Percentiles rank a stretch among this genome's conserved stretches.
phyloP scores from a whole-genome alignment of 257 asterid genomes.

The Capsicum pubescens region DNA sequence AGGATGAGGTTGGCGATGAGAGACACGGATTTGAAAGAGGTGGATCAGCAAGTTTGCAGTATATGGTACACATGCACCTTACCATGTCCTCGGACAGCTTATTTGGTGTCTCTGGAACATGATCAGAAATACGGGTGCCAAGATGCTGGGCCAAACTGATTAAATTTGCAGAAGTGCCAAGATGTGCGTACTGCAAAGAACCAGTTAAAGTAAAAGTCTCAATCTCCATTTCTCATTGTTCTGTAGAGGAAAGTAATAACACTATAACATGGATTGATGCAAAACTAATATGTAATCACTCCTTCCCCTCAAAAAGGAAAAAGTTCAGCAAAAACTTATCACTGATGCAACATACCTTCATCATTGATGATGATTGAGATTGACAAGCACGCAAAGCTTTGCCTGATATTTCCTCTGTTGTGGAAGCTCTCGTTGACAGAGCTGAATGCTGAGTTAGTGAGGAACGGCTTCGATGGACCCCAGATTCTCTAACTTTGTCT shows the following conservation, averaged over 20 bases:
- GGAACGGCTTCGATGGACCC: constrained; percentile 76
- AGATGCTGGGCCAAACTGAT: constrained; percentile 96
- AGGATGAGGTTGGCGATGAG: constrained; percentile 79
- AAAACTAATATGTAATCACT: background rate
- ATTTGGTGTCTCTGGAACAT: constrained; percentile 77
- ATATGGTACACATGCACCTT: constrained; percentile 81
- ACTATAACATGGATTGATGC: background rate
- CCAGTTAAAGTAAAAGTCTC: background rate
- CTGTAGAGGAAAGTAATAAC: background rate
- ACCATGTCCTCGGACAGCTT: constrained; percentile 93
- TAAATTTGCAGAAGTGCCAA: constrained; percentile 56
- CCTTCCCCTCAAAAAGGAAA: background rate
- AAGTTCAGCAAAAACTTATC: background rate
- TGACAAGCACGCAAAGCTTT: constrained; percentile 79
- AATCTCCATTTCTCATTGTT: background rate
- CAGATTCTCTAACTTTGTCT: constrained; percentile 56
- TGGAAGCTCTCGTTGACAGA: constrained; percentile 54
- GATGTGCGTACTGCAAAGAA: constrained; percentile 56
- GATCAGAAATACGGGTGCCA: constrained; percentile 85
- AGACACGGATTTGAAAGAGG: constrained; percentile 60
- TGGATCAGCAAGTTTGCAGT: constrained; percentile 84
- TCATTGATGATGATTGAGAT: constrained; percentile 89
- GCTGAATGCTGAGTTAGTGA: constrained; percentile 65
- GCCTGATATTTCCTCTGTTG: constrained; percentile 59
- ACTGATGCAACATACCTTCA: constrained; percentile 62